These are phyloP conservation scores for Paramecium caudatum DNA, from an alignment of 73 alveolate species.

Conservation along the genomic window DNA sequence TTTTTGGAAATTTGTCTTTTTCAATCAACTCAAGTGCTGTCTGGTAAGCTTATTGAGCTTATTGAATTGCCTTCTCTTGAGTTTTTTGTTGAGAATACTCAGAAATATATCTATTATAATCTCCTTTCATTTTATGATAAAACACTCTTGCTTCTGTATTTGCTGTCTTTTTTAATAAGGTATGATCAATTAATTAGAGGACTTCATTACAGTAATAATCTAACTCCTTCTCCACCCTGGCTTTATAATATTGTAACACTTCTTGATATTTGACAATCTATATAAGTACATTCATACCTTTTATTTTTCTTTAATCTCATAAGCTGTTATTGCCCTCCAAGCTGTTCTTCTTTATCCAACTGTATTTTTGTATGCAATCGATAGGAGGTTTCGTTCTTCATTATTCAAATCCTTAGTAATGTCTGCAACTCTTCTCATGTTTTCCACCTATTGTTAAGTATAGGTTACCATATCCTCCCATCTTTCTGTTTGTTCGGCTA, in stretches of 20 bases:
- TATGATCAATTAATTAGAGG: constrained; percentile 69
- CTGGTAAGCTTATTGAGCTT: constrained; percentile 80
- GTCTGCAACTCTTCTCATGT: constrained; percentile 71
- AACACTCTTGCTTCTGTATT: constrained; percentile 80
- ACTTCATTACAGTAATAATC: constrained; percentile 81
- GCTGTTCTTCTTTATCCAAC: constrained; percentile 86
- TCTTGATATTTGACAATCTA: constrained; percentile 76
- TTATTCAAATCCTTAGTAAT: constrained; percentile 77
- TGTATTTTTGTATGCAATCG: constrained; percentile 85
- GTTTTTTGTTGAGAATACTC: constrained; percentile 76
- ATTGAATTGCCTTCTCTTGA: constrained; percentile 69
- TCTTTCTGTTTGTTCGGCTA: constrained; percentile 78
- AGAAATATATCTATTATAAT: constrained; percentile 84
- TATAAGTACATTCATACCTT: constrained; percentile 13
- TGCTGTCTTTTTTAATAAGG: constrained; percentile 64
- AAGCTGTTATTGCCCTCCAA: constrained; percentile 86
- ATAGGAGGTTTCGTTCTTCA: constrained; percentile 78
- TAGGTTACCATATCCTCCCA: constrained; percentile 74
- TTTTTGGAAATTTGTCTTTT: constrained; percentile 57
- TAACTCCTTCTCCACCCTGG: constrained; percentile 82
- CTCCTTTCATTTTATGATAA: constrained; percentile 89
- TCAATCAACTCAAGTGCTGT: constrained; percentile 71
- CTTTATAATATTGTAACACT: constrained; percentile 79
- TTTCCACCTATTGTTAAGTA: constrained; percentile 43
- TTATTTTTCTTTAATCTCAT: constrained; percentile 86